phyloP scores from a whole-genome alignment of 2,329 filamentous ascomycete species.

The Onygenales sp. region DNA sequence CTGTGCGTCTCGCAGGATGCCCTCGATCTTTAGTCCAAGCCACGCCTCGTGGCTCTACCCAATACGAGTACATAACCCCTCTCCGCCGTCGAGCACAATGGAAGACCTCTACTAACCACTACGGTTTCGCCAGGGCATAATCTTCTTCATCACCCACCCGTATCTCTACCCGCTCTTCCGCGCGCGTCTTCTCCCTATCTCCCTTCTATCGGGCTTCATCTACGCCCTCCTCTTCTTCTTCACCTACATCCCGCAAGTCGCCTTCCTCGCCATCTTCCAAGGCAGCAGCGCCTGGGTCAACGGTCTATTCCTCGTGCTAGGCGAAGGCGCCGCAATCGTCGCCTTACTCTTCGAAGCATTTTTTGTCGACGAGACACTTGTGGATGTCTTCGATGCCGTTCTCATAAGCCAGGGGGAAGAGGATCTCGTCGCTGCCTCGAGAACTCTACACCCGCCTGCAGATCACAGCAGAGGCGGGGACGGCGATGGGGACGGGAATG shows the following conservation, averaged over 20 bases:
- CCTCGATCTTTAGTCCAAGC: constrained; percentile 17
- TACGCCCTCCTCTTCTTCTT: constrained; percentile 82
- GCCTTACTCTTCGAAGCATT: constrained; percentile 67
- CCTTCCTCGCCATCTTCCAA: constrained; percentile 83
- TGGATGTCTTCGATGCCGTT: constrained; percentile 78
- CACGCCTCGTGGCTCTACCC: constrained; percentile 40
- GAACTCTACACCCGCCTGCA: constrained; percentile 57
- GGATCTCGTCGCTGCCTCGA: constrained; percentile 56
- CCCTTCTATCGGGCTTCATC: constrained; percentile 72
- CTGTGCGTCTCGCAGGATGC: constrained; percentile 4
- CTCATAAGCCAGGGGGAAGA: constrained; percentile 62
- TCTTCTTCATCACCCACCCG: constrained; percentile 67
- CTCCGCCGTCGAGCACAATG: not conserved
- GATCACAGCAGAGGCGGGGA: constrained; percentile 25
- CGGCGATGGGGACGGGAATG: constrained; percentile 1
- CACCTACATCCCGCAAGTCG: constrained; percentile 79
- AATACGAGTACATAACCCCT: constrained; percentile 29
- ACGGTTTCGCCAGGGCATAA: constrained; percentile 52
- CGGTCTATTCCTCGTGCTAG: constrained; percentile 72
- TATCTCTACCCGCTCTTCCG: constrained; percentile 76
- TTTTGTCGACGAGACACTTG: constrained; percentile 68
- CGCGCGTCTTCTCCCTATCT: constrained; percentile 67
- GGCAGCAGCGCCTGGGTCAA: constrained; percentile 81
- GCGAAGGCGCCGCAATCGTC: constrained; percentile 53
- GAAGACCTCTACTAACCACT: not conserved